These are phyloP conservation scores for Leptodontidium sp. DNA, from an alignment of 2,329 filamentous ascomycete species.

Conservation along the genomic window DNA sequence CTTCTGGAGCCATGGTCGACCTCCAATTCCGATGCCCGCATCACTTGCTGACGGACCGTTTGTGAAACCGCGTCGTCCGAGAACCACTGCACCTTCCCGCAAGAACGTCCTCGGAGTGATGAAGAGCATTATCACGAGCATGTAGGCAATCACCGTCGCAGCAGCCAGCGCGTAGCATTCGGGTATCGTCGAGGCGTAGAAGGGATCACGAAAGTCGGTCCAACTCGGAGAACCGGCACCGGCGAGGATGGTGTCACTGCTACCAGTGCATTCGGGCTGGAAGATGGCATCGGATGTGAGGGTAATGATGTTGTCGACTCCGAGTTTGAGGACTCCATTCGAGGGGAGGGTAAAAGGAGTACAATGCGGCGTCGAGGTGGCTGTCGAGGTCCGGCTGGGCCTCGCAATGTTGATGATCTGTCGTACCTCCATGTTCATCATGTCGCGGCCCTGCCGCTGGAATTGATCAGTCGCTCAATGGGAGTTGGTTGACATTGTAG, in stretches of 20 bases:
- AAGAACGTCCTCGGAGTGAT: slow-evolving; percentile 92
- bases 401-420: slow-evolving; percentile 43
- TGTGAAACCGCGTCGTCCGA: slow-evolving; percentile 85
- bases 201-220: slow-evolving; percentile 78
- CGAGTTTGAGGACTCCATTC: slow-evolving; percentile 57
- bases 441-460: slow-evolving; percentile 43
- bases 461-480: slow-evolving; percentile 31
- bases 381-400: slow-evolving; percentile 47
- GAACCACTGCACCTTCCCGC: slow-evolving; percentile 82
- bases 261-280: slow-evolving; percentile 56
- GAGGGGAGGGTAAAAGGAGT: slow-evolving; percentile 69
- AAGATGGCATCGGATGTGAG: slow-evolving; percentile 58
- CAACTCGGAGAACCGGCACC: slow-evolving; percentile 34
- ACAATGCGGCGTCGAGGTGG: slow-evolving; percentile 57
- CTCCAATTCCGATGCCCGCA: slow-evolving; percentile 83
- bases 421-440: slow-evolving; percentile 42
- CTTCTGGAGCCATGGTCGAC: slow-evolving; percentile 92
- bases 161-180: slow-evolving; percentile 93
- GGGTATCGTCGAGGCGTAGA: slow-evolving; percentile 92
- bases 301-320: slow-evolving; percentile 49
- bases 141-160: slow-evolving; percentile 87
- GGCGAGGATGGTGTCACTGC: slow-evolving; percentile 43
- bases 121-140: slow-evolving; percentile 89
- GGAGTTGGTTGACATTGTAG: slow-evolving; percentile 35
- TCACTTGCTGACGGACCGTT: slow-evolving; percentile 75